These are phyloP conservation scores for Puccinia triticina DNA, from an alignment of 1,284 basidiomycete species.

Conservation along the genomic window DNA sequence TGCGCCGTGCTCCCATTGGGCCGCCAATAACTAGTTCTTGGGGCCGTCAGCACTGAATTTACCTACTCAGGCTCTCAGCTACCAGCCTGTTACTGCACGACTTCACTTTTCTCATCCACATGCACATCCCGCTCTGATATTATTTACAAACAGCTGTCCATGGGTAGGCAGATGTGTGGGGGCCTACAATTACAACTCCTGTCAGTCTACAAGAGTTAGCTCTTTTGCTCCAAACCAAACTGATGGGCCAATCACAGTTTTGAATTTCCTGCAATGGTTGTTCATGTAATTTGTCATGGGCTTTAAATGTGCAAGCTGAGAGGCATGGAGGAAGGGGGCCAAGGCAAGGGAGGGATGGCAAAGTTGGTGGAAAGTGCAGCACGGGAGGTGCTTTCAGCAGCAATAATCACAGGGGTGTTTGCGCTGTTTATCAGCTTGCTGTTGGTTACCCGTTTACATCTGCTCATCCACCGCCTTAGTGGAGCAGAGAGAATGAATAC, in stretches of 20 bases:
- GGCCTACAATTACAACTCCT: slow-evolving; percentile 53
- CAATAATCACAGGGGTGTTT: not conserved
- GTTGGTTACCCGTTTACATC: not conserved
- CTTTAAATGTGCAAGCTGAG: not conserved
- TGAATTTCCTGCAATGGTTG: slow-evolving; percentile 20
- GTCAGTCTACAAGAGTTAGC: not conserved
- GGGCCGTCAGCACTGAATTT: too few relatives aligned
- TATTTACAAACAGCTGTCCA: slow-evolving; percentile 59
- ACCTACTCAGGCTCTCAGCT: too few relatives aligned
- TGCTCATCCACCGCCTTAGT: not conserved
- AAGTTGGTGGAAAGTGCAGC: not conserved
- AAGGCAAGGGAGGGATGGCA: too few relatives aligned
- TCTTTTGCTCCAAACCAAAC: not conserved
- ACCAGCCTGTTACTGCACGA: too few relatives aligned
- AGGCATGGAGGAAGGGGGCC: too few relatives aligned
- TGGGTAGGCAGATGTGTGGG: slow-evolving; percentile 58
- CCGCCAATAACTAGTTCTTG: too few relatives aligned
- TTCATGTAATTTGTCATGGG: not conserved
- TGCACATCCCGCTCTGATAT: too few relatives aligned
- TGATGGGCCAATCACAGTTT: not conserved
- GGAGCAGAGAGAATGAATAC: too few relatives aligned
- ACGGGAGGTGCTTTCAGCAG: not conserved
- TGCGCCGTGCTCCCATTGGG: too few relatives aligned
- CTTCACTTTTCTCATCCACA: too few relatives aligned
- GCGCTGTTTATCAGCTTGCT: not conserved